Evolutionary conservation across 768 basidiomycete genomes (phyloP), one percentile per base, ranked within the genome.

Genomic region (Termitomyces sp.): DNA sequence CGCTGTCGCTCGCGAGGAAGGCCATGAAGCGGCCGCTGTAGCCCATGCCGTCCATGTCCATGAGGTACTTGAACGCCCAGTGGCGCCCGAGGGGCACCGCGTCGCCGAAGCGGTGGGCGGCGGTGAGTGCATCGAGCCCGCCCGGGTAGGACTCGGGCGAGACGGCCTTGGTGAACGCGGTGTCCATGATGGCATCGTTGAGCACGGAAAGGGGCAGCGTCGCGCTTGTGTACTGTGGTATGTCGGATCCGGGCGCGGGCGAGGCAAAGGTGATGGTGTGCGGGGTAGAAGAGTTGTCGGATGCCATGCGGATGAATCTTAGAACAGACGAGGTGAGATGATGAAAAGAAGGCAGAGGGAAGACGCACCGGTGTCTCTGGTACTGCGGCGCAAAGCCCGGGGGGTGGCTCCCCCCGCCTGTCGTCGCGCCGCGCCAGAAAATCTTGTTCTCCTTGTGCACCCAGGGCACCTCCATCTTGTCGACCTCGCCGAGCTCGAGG

Each of bases 371-470:
- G 69, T 97, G 94, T 46, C 94, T 81, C 59, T 98, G 94, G 64
- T 94, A 97, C 61, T 85, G 81, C 2, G 84, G 73, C 2, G 90
- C 74, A 67, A 91, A 96, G 0, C 94, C 94, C 0, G 85, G 83
- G 1, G 94, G 94, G 39, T 87, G 87, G 60, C 81, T 90, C 31
- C 94, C 94, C 1, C 95, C 95, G 55, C 97, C 97, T 0, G 96
- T 98, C 0, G 93, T 96, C 2, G 94, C 93, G 12, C 97, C 97
- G 46, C 97, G 77, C 93, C 96, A 99, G 70, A 95, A 95, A 42
- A 98, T 82, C 66, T 82, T 83, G 68, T 93, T 83, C n/a, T 76
- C 73, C 75, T 98, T 98, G 59, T 87, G 74, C 54, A 91, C 88
- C 96, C 96, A 99, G 1, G 90, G 83, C 0, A 84, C 70, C 65